These are phyloP conservation scores for Penicillium corylophilum DNA, from an alignment of 2,329 filamentous ascomycete species.

Conservation along the genomic window DNA sequence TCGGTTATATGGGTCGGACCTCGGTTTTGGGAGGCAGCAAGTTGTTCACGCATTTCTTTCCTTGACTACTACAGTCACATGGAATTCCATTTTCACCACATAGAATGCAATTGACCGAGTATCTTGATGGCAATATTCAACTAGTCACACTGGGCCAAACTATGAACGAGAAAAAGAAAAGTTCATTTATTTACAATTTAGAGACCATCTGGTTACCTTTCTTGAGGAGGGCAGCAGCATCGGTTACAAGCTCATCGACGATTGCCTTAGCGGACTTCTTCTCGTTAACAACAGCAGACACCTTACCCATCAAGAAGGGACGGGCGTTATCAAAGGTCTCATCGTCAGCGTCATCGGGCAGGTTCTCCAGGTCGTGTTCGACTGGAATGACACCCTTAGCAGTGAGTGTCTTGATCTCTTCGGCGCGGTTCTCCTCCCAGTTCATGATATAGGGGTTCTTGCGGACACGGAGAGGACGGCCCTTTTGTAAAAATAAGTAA, in stretches of 20 bases:
- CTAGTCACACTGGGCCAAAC: not conserved
- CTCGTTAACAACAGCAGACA: constrained; percentile 88
- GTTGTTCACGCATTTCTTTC: no score
- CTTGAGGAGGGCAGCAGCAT: constrained; percentile 71
- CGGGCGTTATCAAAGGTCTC: constrained; percentile 88
- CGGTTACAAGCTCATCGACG: constrained; percentile 87
- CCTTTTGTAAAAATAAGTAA: constrained; percentile 43
- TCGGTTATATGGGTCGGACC: no score
- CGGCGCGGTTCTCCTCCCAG: constrained; percentile 89
- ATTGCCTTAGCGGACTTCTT: constrained; percentile 87
- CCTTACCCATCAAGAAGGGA: constrained; percentile 95
- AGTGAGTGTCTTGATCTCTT: constrained; percentile 91
- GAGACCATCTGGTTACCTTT: constrained; percentile 66
- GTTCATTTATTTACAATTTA: constrained; percentile 60
- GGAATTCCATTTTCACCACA: no score
- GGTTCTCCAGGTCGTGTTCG: constrained; percentile 87
- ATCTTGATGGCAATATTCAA: not conserved
- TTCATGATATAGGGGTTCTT: constrained; percentile 91
- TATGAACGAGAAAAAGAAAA: constrained; percentile 8
- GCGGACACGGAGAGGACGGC: constrained; percentile 87
- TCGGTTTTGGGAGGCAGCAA: no score
- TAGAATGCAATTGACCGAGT: not conserved
- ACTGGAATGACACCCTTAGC: constrained; percentile 87
- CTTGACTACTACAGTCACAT: no score
- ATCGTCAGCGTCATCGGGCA: constrained; percentile 70